phyloP scores from a whole-genome alignment of 1,139 yeast species.

The Chernovozyma aurita region DNA sequence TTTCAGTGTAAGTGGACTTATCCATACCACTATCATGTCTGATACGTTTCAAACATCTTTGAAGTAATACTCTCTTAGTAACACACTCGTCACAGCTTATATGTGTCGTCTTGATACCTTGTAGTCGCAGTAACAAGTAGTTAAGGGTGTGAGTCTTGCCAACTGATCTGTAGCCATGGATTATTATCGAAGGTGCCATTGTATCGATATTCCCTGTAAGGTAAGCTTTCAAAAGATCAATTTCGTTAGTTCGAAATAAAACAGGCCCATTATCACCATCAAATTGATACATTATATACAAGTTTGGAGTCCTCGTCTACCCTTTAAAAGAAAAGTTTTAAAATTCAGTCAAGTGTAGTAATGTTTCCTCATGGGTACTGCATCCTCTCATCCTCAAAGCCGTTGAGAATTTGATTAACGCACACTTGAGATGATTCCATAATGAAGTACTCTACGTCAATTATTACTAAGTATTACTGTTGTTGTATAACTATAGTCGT shows the following conservation, averaged over 20 bases:
- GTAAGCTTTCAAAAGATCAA: slow-evolving; percentile 26
- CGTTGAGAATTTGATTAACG: too few relatives aligned
- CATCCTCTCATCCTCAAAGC: too few relatives aligned
- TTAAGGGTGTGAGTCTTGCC: slow-evolving; percentile 36
- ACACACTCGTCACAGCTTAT: slow-evolving; percentile 39
- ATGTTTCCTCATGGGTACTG: too few relatives aligned
- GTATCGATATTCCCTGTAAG: slow-evolving; percentile 16
- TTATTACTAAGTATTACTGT: too few relatives aligned
- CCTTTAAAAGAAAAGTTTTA: too few relatives aligned
- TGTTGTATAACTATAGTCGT: too few relatives aligned
- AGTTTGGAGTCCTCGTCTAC: too few relatives aligned
- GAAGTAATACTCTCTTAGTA: slow-evolving; percentile 35
- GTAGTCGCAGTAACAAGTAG: slow-evolving; percentile 18
- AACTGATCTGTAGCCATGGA: slow-evolving; percentile 39
- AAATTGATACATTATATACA: not conserved
- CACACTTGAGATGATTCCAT: too few relatives aligned
- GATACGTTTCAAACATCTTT: slow-evolving; percentile 29
- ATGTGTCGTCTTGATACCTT: slow-evolving; percentile 21
- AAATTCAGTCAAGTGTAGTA: too few relatives aligned
- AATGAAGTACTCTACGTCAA: too few relatives aligned
- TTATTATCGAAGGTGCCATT: slow-evolving; percentile 27
- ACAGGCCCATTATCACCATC: not conserved
- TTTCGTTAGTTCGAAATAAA: slow-evolving; percentile 21
- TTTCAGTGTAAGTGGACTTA: slow-evolving; percentile 9
- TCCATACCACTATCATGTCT: slow-evolving; percentile 25